These are phyloP conservation scores for Litchi chinensis DNA, from an alignment of 345 rosid species.

Conservation along the genomic window DNA sequence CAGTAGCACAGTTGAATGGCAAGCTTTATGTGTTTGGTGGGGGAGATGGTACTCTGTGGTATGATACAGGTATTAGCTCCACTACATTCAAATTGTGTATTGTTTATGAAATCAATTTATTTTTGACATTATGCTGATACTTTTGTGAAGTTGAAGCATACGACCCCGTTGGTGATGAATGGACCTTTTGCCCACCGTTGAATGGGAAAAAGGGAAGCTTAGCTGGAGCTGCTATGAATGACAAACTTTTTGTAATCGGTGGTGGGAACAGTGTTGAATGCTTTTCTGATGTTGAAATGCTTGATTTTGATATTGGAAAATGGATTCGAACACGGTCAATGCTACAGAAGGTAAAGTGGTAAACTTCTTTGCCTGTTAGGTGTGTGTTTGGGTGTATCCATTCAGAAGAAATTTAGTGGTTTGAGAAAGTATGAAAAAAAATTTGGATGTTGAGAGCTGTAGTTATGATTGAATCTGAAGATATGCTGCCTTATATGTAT, in stretches of 20 bases:
- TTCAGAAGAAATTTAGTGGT: not conserved
- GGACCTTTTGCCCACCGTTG: conserved; percentile 61
- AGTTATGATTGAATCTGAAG: not conserved
- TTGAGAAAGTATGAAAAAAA: not conserved
- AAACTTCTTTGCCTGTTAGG: not conserved
- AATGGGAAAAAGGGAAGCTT: conserved; percentile 56
- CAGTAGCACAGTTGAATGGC: conserved; percentile 53
- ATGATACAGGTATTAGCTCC: conserved; percentile 58
- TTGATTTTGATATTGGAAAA: conserved; percentile 66
- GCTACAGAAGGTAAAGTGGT: conserved; percentile 73
- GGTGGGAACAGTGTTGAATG: conserved; percentile 57
- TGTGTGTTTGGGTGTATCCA: not conserved
- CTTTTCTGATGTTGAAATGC: conserved; percentile 82
- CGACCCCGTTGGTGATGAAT: conserved; percentile 46
- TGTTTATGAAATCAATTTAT: not conserved
- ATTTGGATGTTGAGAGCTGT: too few relatives aligned
- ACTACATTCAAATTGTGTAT: conserved; percentile 11
- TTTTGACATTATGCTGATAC: conserved; percentile 17
- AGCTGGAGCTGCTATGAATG: conserved; percentile 57
- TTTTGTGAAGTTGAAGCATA: conserved; percentile 66
- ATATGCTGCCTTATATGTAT: not conserved
- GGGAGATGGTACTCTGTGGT: conserved; percentile 52
- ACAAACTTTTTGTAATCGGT: conserved; percentile 68
- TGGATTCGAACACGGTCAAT: conserved; percentile 71
- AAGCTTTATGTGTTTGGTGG: conserved; percentile 73